Evolutionary conservation across 352 stramenopile species (phyloP), one percentile per base, ranked within the genome.

Genomic region (Globisporangium spiculum): DNA sequence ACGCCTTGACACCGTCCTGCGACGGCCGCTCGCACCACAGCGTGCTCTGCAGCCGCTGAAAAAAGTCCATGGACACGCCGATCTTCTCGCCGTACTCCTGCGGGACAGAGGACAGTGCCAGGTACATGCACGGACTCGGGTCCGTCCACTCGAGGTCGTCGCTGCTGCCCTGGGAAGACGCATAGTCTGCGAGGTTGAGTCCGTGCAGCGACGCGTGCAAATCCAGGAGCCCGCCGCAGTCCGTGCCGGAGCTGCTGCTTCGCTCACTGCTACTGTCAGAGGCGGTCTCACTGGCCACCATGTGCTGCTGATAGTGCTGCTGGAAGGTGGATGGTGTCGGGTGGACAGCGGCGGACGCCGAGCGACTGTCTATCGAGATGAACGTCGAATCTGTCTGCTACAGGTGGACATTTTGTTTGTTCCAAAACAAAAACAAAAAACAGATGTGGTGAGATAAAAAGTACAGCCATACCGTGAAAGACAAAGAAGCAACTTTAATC

Each of bases 41-140:
- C 32, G 75, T 85, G 63, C 72, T 86, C 55, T 92, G 84, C 22
- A 92, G 68, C 10, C 78, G 76, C 41, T 89, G 74, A 53, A 92
- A 92, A 56, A 79, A 78, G 27, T 89, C 84, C 77, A 92, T 88
- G 4, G 79, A 76, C 41, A 76, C 62, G n/a, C 69, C 70, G 41
- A 92, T 85, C 65, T 84, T 87, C 57, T 86, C 75, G n/a, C 72
- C 71, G 60, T 83, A 78, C 68, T 88, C 80, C 5, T 74, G 75
- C 4, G 78, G 76, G 2, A 77, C 69, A 2, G 68, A 65, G 4
- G 74, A 67, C n/a, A 80, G 61, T 24, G 79, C 69, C 1, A 89
- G 62, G 58, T 84, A 87, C 56, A 76, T 75, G 1, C 70, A 75
- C 24, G 60, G 52, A 22, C 65, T 69, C 50, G 65, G 53, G n/a